Evolutionary conservation across 768 basidiomycete species (phyloP), one percentile per base, ranked within the genome.

Genomic region (Boletus fagicola): DNA sequence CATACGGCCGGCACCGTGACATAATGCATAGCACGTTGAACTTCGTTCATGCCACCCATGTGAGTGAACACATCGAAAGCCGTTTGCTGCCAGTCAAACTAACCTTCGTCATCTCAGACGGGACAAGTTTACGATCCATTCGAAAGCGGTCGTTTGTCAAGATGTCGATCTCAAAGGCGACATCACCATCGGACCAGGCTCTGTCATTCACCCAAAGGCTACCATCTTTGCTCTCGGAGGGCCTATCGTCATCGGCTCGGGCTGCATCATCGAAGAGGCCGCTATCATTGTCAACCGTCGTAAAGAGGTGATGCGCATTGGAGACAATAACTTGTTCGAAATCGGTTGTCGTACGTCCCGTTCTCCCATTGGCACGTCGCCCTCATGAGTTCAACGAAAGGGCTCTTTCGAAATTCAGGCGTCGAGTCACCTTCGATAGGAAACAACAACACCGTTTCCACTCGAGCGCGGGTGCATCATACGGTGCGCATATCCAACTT

Each of bases 121-220:
- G 62, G 90, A 94, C 77, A 91, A 90, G 69, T 88, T 91, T 67
- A 89, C 87, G 7, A 92, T 97, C 45, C 92, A 96, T 62, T 90
- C 94, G 3, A 92, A 87, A 68, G 90, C 93, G 7, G 81, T 96
- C 48, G 89, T 98, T 30, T 93, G 92, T 69, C 90, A 93, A 68
- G 94, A 97, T 76, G 91, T 92, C 31, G 94, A 98, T 60, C 80
- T 98, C 64, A 92, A 92, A 69, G 96, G 97, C 50, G 90, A 94
- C 66, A 90, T 96, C 53, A 95, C 94, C 20, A 89, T 99, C 56
- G 94, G 94, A 28, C 80, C 90, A 68, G 90, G 92, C 85, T 88
- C 88, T 0, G 86, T 98, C 53, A 84, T 98, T 22, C 95, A 98
- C 62, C 95, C 96, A 0, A 93, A 95, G 69, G 93, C 92, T 1